These are phyloP conservation scores for Xylariaceae sp. DNA, from an alignment of 2,329 filamentous ascomycete species.

Conservation along the genomic window DNA sequence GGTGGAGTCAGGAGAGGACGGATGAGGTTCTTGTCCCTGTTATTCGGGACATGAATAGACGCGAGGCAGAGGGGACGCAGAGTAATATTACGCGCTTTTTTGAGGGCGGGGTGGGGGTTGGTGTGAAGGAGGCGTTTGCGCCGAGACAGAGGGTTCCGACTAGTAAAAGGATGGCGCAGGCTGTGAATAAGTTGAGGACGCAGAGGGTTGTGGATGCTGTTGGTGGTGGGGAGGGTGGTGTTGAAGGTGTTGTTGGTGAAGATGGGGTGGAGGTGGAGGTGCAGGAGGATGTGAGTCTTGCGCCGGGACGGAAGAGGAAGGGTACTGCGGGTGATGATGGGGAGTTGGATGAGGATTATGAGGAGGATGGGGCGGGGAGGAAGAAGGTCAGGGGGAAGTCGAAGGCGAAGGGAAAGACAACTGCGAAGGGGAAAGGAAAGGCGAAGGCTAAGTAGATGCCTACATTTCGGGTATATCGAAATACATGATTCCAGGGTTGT, in stretches of 20 bases:
- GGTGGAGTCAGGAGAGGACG: conserved; percentile 85
- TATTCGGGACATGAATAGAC: conserved; percentile 87
- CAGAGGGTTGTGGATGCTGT: conserved; percentile 38
- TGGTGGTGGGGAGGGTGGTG: neutral
- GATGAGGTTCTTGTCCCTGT: conserved; percentile 96
- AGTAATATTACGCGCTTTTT: conserved; percentile 95
- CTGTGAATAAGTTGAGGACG: conserved; percentile 54
- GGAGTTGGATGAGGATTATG: conserved; percentile 20
- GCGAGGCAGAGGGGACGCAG: conserved; percentile 86
- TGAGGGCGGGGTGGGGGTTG: conserved; percentile 62
- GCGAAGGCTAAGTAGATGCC: conserved; percentile 20
- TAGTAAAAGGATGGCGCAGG: conserved; percentile 72
- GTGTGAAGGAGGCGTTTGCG: conserved; percentile 57
- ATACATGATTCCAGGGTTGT: too few species aligned
- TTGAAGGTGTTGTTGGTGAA: neutral
- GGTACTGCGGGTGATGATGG: conserved; percentile 14
- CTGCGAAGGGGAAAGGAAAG: neutral
- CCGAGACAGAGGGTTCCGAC: conserved; percentile 60
- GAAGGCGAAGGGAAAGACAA: neutral
- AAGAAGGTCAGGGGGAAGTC: conserved; percentile 16
- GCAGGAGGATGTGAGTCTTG: conserved; percentile 19
- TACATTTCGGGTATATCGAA: conserved; percentile 7
- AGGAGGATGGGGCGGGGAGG: conserved; percentile 20
- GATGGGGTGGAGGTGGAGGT: neutral
- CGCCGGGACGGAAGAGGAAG: conserved; percentile 33